A percentile compares a stretch with the other conserved stretches of the same genome.
phyloP scores from a whole-genome alignment of 306 rosid genomes.

The Prunus mongolica region DNA sequence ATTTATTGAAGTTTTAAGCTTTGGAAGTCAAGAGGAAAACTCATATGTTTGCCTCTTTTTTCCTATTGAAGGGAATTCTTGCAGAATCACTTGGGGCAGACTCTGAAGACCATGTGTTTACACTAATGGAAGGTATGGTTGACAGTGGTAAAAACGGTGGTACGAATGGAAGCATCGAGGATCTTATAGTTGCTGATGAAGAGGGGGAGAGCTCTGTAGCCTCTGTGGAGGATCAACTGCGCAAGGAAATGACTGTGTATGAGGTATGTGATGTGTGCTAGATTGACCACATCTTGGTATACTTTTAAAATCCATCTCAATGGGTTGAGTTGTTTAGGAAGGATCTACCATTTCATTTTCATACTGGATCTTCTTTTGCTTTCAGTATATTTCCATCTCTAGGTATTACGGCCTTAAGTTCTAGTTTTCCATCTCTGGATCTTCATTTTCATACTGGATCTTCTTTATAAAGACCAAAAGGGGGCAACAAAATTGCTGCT shows the following conservation, averaged over 20 bases:
- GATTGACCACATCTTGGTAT: neutral
- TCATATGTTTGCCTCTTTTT: slow-evolving; percentile 2
- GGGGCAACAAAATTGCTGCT: too few relatives aligned
- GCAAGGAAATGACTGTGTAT: slow-evolving; percentile 85
- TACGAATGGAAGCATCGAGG: slow-evolving; percentile 50
- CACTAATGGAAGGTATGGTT: slow-evolving; percentile 56
- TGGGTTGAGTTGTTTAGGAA: too few relatives aligned
- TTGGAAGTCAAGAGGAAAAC: slow-evolving; percentile 23
- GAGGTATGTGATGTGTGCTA: slow-evolving; percentile 49
- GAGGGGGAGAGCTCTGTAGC: slow-evolving; percentile 82
- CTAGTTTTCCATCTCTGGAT: too few relatives aligned
- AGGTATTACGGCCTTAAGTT: neutral
- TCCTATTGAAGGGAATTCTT: slow-evolving; percentile 57
- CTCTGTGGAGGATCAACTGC: slow-evolving; percentile 79
- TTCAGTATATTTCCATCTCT: neutral
- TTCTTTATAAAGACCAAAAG: too few relatives aligned
- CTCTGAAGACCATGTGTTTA: slow-evolving; percentile 53
- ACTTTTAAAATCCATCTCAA: too few relatives aligned
- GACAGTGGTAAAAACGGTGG: slow-evolving; percentile 63
- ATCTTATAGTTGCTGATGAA: slow-evolving; percentile 76
- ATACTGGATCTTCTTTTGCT: too few relatives aligned
- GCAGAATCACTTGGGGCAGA: slow-evolving; percentile 57
- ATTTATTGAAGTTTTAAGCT: neutral
- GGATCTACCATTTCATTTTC: neutral
- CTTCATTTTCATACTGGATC: too few relatives aligned